Base-by-base conservation (phyloP, 2,329 filamentous ascomycete species). In the Botrytis cinerea region DNA sequence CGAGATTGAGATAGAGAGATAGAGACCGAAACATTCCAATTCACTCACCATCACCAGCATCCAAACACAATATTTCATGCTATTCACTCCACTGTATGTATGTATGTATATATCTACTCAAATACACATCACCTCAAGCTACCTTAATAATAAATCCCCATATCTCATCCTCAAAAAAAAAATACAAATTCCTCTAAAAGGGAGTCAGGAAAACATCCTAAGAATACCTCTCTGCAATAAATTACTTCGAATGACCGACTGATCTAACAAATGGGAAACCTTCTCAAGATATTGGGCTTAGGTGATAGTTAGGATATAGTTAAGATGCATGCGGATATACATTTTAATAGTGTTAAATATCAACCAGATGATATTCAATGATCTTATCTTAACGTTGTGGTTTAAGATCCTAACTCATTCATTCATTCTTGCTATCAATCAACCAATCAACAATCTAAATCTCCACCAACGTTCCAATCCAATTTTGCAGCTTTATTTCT, bases 301-400 rank as follows among this genome's bases (percentile, higher is more conserved):
- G 10, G 14, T n/a, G 12, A 51, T 2, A 5, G 14, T n/a, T 22
- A 22, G 45, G 20, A 48, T 48, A 46, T 3, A 48, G 8, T 48
- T 22, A 2, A 22, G 22, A 7, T 28, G 28, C 28, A 46, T 46
- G 3, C 35, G 6, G 4, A 35, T 35, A 35, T 35, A 35, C 3
- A 35, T 35, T 28, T 28, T 28, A 28, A 28, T 28, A 28, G 0
- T n/a, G 2, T 25, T 2, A n/a, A n/a, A 4, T 43, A n/a, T 51
- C 48, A 0, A n/a, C n/a, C 25, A 0, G 25, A n/a, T 4, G 10
- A n/a, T 6, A 14, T 4, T 6, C 1, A 14, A 51, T 5, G 1
- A 28, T 28, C 28, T 28, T 28, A n/a, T 51, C 22, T 51, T 7
- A 0, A 6, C 10, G 10, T n/a, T 51, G 0, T 51, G 22, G 14